Base-by-base conservation (phyloP, 2,329 filamentous ascomycete genomes). In the Diaporthe longicolla region DNA sequence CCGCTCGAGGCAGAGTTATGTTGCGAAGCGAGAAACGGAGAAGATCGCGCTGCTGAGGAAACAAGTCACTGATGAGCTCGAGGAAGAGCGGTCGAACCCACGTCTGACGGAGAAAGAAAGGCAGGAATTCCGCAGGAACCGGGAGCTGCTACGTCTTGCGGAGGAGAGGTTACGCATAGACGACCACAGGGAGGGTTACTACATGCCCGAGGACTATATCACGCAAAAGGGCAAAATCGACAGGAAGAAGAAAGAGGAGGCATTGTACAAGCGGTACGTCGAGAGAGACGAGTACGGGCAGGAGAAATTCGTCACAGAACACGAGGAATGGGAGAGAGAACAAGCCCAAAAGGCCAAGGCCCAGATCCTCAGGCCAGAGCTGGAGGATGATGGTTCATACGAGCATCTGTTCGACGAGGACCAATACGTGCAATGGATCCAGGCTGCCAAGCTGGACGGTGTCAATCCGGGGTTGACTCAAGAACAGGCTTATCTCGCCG, bases 251-350 rank as follows among this genome's bases (percentile, higher is more conserved):
- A 98, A 98, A 82, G 91, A 97, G 76, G 94, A 97, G 32, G 94
- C 94, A 0, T 88, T 99, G 15, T 98, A 97, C 84, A 95, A 95
- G 82, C 91, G 95, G 68, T 96, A 98, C 78, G 92, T 98, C 4
- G 95, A 98, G 76, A 90, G 90, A 75, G 95, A 97, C 78, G 94
- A 97, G 79, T 93, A 93, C 78, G 95, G 95, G 6, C 92, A 97
- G 77, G 96, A 98, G 81, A 93, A 93, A 78, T 97, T 95, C 78
- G 91, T 98, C 73, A 98, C 95, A 0, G 97, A 99, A 82, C 94
- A 98, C 76, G 95, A 99, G 76, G 94, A 98, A 80, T 99, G 96
- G 96, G 97, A 99, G 82, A 87, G 91, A 73, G 96, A 98, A 81
- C 96, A 98, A 84, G 90, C 93, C 0, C 89, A 92, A 73, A 97